Conservation (phyloP, 2,329 filamentous ascomycete species). For the Geosmithia morbida region DNA sequence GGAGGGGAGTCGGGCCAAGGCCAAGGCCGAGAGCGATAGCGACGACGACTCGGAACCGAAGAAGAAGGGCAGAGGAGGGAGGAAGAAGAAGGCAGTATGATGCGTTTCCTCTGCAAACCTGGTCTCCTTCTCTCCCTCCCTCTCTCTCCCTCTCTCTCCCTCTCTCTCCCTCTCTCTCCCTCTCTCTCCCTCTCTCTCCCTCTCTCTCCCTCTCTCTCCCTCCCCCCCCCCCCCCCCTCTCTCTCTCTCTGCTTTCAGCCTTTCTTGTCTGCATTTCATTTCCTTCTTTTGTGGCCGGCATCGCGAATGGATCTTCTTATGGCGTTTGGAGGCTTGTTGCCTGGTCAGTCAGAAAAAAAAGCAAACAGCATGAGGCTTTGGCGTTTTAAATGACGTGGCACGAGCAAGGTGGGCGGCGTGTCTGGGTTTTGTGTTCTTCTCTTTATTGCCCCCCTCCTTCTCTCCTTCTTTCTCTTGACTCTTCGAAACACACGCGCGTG, state of each 20-base stretch:
- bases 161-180: background rate
- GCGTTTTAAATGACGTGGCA: background rate
- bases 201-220: background rate
- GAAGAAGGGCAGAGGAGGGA: conserved; percentile 29
- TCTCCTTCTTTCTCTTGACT: background rate
- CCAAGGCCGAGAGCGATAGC: conserved; percentile 33
- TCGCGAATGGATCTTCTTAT: background rate
- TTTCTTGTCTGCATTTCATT: background rate
- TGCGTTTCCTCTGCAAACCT: background rate
- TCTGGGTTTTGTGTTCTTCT: background rate
- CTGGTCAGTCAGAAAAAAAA: background rate
- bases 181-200: background rate
- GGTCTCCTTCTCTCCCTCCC: background rate
- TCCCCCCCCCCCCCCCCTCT: background rate
- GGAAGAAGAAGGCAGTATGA: conserved; percentile 25
- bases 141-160: background rate
- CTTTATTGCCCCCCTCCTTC: background rate
- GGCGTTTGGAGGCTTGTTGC: background rate
- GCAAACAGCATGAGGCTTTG: background rate
- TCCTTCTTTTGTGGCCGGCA: background rate
- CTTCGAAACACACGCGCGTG: background rate
- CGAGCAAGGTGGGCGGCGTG: background rate
- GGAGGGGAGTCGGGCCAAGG: conserved; percentile 18
- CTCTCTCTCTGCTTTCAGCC: background rate
- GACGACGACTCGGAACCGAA: conserved; percentile 39